Evolutionary conservation across 129 eudicot species (phyloP), one percentile per base, ranked within the genome.

Genomic region (Ambrosia trifida): DNA sequence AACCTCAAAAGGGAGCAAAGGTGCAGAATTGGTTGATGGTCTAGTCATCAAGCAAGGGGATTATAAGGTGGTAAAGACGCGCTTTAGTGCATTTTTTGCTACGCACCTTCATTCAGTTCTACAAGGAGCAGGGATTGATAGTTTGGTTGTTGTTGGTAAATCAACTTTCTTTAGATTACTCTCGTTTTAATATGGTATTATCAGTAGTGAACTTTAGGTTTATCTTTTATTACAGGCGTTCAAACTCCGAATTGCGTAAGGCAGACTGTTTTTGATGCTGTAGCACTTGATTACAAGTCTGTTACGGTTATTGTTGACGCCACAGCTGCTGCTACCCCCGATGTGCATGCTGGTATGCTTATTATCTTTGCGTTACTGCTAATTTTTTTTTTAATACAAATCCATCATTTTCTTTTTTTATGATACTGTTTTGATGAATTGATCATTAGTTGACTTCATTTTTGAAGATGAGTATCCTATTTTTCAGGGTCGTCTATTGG

Each of bases 71-170:
- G 94, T 90, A 18, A 95, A 95, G 81, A 84, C 99, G 0, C 90
- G 97, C 19, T 87, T 95, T 73, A 90, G 99, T 78, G 99, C 97
- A 0, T 95, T 95, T 73, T 95, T 88, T 72, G 81, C 77, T 70
- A 95, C 99, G 17, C 72, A 82, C 69, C 97, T 94, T 74, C 93
- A 90, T 76, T 90, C 84, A 9, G 76, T 90, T 79, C 96, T 94
- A 66, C 87, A 75, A 77, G 86, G 89, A 53, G 72, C 81, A 58
- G 96, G 89, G 63, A 83, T 95, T 13, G 70, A 78, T 72, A 79
- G 81, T 58, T 70, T 90, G 53, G 96, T 90, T 33, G 73, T 86
- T 43, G 81, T 71, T 47, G 99, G 99, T 94, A 82, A 68, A 60
- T 43, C 56, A 50, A 49, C 18, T 77, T 69, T 47, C 59, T 57